Base-by-base conservation (phyloP, 2,329 filamentous ascomycete species). In the Myriosclerotinia curreyana region DNA sequence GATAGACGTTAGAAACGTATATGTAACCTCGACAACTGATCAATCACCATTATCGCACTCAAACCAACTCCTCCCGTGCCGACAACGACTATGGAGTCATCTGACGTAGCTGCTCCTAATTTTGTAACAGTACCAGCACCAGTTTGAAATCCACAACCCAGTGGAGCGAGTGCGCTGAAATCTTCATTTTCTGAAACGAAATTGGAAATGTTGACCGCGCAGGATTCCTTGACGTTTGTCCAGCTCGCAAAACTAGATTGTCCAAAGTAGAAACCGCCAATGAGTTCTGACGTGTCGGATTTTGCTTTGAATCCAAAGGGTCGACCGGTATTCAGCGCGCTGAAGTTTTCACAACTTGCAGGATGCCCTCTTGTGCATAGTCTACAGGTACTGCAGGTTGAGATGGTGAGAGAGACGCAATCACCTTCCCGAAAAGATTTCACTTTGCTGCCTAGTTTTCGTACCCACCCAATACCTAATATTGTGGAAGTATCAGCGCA, bases 211-310 rank as follows among this genome's bases (percentile, higher is more conserved):
- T 72, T 73, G 53, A 74, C 72, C 2, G 75, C 70, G 55, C 67
- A 71, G 4, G 55, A 66, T 49, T 73, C 69, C 31, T 69, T 66
- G 20, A 77, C 74, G 17, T 76, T 68, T 0, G 74, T 71, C 1
- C 69, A 61, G 28, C 68, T 70, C 2, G 74, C 70, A 64, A 78
- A 78, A n/a, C 70, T 74, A 20, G 70, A 74, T 60, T 78, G 76
- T 0, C 77, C 77, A 64, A 79, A 77, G 69, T 75, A 77, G 25
- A 44, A 46, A 15, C 58, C 56, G 4, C 22, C 34, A 31, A 51
- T 40, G 25, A 34, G 17, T 34, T 50, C 38, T 34, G 53, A 22
- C 2, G 40, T 60, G 14, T 15, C 20, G 20, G 38, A 49, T 7
- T 59, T 64, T 6, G 48, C 2, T 46, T 9, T 11, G 2, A 46